Evolutionary conservation across 2,329 filamentous ascomycete genomes (phyloP).

Genomic region (Paraphaeosphaeria minitans): DNA sequence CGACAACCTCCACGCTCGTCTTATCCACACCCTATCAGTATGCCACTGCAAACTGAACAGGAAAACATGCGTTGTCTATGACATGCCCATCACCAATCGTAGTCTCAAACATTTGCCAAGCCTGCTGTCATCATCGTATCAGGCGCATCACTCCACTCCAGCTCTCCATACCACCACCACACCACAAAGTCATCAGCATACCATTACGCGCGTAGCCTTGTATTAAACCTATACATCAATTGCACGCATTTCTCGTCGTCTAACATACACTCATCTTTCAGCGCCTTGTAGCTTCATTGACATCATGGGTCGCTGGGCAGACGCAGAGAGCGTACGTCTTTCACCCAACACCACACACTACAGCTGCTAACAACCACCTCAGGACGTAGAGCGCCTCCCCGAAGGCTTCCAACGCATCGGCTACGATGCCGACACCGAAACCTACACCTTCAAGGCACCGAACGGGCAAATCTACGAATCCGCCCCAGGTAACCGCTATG

Average conservation of each 20-base stretch:
- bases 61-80: not conserved
- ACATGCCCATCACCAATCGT: not conserved
- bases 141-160: slow-evolving; percentile 2
- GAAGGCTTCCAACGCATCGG: slow-evolving; percentile 60
- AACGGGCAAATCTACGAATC: slow-evolving; percentile 59
- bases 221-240: not conserved
- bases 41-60: not conserved
- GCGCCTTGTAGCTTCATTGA: not conserved
- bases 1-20: not conserved
- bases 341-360: not conserved
- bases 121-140: slow-evolving; percentile 1
- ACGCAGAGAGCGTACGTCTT: slow-evolving; percentile 28
- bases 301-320: slow-evolving; percentile 32
- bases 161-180: not conserved
- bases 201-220: not conserved
- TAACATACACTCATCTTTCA: not conserved
- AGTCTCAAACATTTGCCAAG: not conserved
- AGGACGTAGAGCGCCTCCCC: slow-evolving; percentile 60
- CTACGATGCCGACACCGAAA: slow-evolving; percentile 62
- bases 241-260: not conserved
- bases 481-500: slow-evolving; percentile 57
- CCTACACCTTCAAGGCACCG: slow-evolving; percentile 58
- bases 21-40: not conserved
- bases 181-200: not conserved
- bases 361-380: not conserved